Evolutionary conservation across 176 grass and related monocot species (phyloP).

Genomic region (Oryza glumipatula): DNA sequence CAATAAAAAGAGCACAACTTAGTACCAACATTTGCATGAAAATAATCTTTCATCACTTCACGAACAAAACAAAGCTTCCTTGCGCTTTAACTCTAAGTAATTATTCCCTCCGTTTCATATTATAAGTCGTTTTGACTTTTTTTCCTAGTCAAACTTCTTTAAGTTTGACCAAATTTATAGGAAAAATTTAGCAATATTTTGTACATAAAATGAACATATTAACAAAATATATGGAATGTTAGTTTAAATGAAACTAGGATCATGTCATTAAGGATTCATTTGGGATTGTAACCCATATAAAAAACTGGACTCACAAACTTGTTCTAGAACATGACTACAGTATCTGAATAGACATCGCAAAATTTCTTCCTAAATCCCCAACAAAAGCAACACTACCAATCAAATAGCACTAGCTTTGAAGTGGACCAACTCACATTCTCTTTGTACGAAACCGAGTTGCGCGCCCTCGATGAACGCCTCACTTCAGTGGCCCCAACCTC

Average conservation of each 20-base stretch:
- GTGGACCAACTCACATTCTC: slow-evolving; percentile 71
- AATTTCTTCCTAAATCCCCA: background rate
- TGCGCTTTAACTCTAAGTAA: slow-evolving; percentile 1
- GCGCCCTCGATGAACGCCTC: slow-evolving; percentile 87
- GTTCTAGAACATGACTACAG: background rate
- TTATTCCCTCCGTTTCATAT: too few species aligned
- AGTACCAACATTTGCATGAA: background rate
- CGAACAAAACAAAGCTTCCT: slow-evolving; percentile 10
- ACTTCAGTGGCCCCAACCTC: slow-evolving; percentile 65
- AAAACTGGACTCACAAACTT: background rate
- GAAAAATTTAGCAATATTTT: too few species aligned
- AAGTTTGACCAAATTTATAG: too few species aligned
- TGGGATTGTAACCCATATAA: background rate
- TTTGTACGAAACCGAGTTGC: slow-evolving; percentile 70
- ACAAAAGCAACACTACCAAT: background rate
- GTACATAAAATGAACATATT: too few species aligned
- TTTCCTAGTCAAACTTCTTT: too few species aligned
- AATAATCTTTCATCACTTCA: slow-evolving; percentile 1
- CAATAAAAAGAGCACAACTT: slow-evolving; percentile 1
- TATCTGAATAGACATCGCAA: background rate
- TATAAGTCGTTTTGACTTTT: too few species aligned
- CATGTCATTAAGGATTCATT: background rate
- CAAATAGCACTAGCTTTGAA: background rate
- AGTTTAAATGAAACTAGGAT: background rate
- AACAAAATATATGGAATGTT: too few species aligned